Evolutionary conservation across 192 early-diverging fungal genomes (phyloP), one percentile per base, ranked within the genome.

Genomic region (Coemansia furcata): DNA sequence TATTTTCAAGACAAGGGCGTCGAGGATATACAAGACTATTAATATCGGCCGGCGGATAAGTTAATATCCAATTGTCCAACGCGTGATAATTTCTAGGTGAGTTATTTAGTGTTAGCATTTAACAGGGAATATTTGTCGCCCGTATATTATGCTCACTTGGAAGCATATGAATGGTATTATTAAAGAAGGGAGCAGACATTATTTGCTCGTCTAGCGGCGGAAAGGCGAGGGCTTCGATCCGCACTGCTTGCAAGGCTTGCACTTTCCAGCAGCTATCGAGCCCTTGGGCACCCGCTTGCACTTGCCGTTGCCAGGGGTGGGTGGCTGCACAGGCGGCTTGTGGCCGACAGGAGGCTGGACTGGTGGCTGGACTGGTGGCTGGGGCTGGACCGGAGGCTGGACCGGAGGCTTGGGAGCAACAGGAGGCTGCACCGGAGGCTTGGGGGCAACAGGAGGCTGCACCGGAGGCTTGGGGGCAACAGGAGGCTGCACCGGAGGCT

Each of bases 251-350:
- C 80, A 82, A 39, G 75, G 66, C 80, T 77, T 82, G 75, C 80
- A 82, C 80, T 82, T 82, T 68, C 80, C 80, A 21, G 80, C 80
- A 36, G 80, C 80, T 42, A 82, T 82, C 38, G 80, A 82, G 71
- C 80, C 80, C 75, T 72, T 74, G 40, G 80, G 75, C 23, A 82
- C 60, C 42, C 71, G 80, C 74, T 69, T 82, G 80, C 75, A 77
- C 75, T 82, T 82, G 78, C 80, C 75, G 54, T 57, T 57, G 2
- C 54, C 54, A 23, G 54, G 54, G 15, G 52, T 19, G 12, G 52
- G 52, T 4, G 50, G 50, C 50, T 54, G 26, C 26, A 54, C 49
- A 26, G 49, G 23, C 2, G 50, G 50, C 50, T 54, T 39, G 38
- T 39, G 38, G 12, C 38, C 38, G 5, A 26, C 23, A 23, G 47